phyloP scores from a whole-genome alignment of 306 rosid species.

The Rubus idaeus region DNA sequence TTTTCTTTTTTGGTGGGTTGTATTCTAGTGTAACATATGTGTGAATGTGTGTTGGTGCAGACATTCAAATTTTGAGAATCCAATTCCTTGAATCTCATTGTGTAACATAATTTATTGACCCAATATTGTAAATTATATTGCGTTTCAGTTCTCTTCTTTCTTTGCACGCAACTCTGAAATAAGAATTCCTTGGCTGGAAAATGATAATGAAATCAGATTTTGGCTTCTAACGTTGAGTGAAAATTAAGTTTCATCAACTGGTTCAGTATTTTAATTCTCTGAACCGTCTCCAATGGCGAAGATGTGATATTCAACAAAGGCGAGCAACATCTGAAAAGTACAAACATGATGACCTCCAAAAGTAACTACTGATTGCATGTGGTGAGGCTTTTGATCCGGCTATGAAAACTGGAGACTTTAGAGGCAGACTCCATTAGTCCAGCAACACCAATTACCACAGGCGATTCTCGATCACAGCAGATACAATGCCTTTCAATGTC shows the following conservation, averaged over 20 bases:
- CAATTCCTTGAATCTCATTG: slow-evolving; percentile 14
- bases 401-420: background rate
- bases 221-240: background rate
- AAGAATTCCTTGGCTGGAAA: background rate
- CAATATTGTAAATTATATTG: slow-evolving; percentile 32
- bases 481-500: slow-evolving; percentile 67
- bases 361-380: background rate
- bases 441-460: slow-evolving; percentile 42
- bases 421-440: background rate
- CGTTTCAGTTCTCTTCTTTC: background rate
- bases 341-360: background rate
- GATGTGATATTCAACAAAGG: background rate
- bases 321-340: background rate
- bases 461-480: slow-evolving; percentile 68
- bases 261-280: background rate
- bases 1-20: slow-evolving; percentile 4
- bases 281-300: background rate
- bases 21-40: slow-evolving; percentile 40
- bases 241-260: background rate
- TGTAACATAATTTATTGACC: slow-evolving; percentile 37
- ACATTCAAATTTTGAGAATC: slow-evolving; percentile 41
- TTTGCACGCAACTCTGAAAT: background rate
- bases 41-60: slow-evolving; percentile 31
- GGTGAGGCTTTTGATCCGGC: background rate
- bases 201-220: slow-evolving; percentile 1